phyloP scores from a whole-genome alignment of 345 rosid genomes.

The Adansonia digitata region DNA sequence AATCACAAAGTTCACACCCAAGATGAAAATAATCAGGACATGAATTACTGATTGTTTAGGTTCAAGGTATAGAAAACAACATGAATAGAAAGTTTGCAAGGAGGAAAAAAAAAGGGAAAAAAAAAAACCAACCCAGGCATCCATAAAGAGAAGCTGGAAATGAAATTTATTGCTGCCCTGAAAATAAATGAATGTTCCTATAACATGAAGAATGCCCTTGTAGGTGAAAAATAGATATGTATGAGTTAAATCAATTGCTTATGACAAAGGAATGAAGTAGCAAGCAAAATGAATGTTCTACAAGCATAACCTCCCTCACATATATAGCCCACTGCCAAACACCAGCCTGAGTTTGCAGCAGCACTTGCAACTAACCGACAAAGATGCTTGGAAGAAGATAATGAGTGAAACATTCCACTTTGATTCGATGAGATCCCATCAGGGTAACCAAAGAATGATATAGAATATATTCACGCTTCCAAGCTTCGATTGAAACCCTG shows the following conservation, averaged over 20 bases:
- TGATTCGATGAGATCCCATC: background rate
- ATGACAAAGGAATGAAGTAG: background rate
- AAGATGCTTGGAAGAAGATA: background rate
- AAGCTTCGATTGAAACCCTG: conserved; percentile 1
- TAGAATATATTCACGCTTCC: background rate
- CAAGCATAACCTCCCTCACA: conserved; percentile 2
- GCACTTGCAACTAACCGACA: background rate
- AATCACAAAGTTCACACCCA: background rate
- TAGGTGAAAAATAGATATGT: background rate
- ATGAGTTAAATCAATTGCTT: background rate
- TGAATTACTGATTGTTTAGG: background rate
- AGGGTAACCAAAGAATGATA: background rate
- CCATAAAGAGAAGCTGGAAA: background rate
- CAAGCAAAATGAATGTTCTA: background rate
- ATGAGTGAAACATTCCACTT: background rate
- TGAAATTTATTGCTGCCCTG: background rate
- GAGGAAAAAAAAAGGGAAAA: too few species aligned
- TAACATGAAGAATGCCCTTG: background rate
- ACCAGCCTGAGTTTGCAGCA: conserved; percentile 6
- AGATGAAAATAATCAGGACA: background rate
- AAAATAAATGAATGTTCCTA: background rate
- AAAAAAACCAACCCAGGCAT: background rate
- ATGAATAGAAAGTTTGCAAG: background rate
- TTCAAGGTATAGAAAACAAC: background rate
- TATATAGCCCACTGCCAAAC: background rate